Evolutionary conservation across 2,329 filamentous ascomycete species (phyloP).

Genomic region (Rutstroemia sp.): DNA sequence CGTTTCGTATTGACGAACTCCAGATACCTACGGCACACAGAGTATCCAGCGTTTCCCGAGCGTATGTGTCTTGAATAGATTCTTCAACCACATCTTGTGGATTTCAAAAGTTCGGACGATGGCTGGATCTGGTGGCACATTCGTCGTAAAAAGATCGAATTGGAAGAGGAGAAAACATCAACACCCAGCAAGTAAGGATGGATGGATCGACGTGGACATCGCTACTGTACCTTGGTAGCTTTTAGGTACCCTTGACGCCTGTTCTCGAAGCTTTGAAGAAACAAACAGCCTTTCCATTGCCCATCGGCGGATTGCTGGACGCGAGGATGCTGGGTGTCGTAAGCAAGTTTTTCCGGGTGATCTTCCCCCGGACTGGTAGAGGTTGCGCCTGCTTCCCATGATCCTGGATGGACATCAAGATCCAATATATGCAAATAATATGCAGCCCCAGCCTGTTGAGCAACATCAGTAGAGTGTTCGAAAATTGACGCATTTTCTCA

Average conservation of each 20-base stretch:
- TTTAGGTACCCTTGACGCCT: background rate
- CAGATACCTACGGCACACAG: background rate
- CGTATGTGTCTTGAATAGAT: background rate
- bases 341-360: slow-evolving; percentile 20
- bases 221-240: no score
- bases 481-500: slow-evolving; percentile 3
- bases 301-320: background rate
- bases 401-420: slow-evolving; percentile 22
- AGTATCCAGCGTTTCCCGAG: background rate
- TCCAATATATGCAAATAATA: slow-evolving; percentile 26
- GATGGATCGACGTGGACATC: no score
- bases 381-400: slow-evolving; percentile 11
- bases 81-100: background rate
- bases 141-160: slow-evolving; percentile 5
- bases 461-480: slow-evolving; percentile 7
- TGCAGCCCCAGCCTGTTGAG: slow-evolving; percentile 13
- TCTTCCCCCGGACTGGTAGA: slow-evolving; percentile 17
- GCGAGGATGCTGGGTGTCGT: slow-evolving; percentile 1
- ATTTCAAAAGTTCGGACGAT: slow-evolving; percentile 5
- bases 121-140: slow-evolving; percentile 13
- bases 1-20: background rate
- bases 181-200: background rate
- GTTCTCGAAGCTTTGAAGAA: background rate
- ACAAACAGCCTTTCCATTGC: background rate
- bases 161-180: background rate